A percentile compares a stretch with the other conserved stretches of the same genome.
Evolutionary conservation across 208 protist genomes (phyloP).

Genomic region (Crithidia fasciculata): DNA sequence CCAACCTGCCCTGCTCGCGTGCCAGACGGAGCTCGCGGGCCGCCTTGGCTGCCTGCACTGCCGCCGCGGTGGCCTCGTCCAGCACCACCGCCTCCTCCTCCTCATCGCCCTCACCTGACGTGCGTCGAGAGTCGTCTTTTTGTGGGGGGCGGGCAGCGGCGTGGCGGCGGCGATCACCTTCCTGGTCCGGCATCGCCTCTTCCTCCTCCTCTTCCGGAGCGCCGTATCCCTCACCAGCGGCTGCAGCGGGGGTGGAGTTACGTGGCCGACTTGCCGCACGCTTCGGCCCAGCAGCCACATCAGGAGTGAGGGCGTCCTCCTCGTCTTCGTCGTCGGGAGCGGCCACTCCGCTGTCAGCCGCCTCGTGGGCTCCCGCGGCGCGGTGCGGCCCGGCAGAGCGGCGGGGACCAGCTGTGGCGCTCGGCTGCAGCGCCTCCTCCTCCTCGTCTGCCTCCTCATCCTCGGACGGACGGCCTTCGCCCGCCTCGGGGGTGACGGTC

Average conservation of each 20-base stretch:
- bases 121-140: neutral
- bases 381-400: neutral
- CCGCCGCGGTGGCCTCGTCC: neutral
- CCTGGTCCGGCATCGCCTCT: neutral
- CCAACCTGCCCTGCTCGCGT: neutral
- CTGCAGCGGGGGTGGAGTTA: neutral
- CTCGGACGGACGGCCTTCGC: neutral
- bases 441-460: neutral
- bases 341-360: neutral
- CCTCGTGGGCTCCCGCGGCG: neutral
- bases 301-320: constrained; percentile 20
- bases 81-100: neutral
- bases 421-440: neutral
- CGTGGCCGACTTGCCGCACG: constrained; percentile 7
- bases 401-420: neutral
- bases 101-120: neutral
- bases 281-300: neutral
- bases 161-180: neutral
- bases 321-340: constrained; percentile 17
- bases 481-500: neutral
- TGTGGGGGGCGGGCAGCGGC: neutral
- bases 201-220: neutral
- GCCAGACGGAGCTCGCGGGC: neutral
- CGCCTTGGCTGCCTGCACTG: neutral
- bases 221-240: neutral